Percentiles rank a stretch among this genome's conserved stretches.
Conservation (phyloP, 202 grass and related monocot genomes). For the Elaeis oleifera region DNA sequence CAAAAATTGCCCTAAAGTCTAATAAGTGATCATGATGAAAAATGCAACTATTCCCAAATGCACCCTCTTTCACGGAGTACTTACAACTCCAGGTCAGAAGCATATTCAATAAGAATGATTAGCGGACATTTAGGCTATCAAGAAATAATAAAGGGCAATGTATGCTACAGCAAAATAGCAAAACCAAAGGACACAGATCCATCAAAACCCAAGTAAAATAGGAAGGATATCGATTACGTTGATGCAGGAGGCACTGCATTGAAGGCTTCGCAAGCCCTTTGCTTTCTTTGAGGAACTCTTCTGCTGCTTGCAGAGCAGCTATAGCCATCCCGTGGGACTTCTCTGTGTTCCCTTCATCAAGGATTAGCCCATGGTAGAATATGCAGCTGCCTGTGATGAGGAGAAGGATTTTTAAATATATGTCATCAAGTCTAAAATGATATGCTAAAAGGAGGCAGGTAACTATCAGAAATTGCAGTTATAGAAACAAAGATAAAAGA, state of each 20-base stretch:
- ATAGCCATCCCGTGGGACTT: conserved; percentile 46
- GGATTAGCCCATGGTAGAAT: conserved; percentile 60
- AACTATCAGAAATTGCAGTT: too few relatives aligned
- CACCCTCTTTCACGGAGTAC: too few relatives aligned
- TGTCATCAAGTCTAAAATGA: neutral
- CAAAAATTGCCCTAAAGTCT: too few relatives aligned
- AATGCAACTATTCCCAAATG: too few relatives aligned
- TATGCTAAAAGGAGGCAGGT: neutral
- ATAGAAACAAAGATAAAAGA: neutral
- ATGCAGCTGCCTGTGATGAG: conserved; percentile 46
- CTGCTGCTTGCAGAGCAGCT: conserved; percentile 46
- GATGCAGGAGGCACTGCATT: conserved; percentile 44
- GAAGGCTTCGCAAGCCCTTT: conserved; percentile 45
- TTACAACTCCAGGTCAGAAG: too few relatives aligned
- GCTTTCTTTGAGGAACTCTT: conserved; percentile 58
- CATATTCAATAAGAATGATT: too few relatives aligned
- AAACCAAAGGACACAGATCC: neutral
- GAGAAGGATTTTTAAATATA: neutral
- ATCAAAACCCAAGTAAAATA: neutral
- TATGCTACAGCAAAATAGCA: neutral
- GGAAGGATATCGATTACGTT: conserved; percentile 27
- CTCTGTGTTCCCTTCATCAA: conserved; percentile 62
- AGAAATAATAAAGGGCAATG: too few relatives aligned
- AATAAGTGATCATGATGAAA: too few relatives aligned
- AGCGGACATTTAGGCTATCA: too few relatives aligned